Base-by-base conservation (phyloP, 2,329 filamentous ascomycete genomes). In the Ophioceras dolichostomum region DNA sequence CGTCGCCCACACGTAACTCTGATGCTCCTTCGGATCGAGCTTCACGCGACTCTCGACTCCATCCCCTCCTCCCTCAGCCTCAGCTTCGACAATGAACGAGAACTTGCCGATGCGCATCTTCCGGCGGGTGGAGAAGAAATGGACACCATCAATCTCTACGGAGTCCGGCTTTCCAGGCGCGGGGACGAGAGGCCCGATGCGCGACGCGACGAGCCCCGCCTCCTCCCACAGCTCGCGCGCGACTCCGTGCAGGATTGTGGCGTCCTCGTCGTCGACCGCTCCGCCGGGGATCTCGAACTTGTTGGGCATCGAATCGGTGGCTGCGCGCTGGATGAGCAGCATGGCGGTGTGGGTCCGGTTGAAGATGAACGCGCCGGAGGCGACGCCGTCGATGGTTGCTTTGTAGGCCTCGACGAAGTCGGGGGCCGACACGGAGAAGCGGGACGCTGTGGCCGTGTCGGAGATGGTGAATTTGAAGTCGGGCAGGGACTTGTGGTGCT, bases 151-250 rank as follows among this genome's bases (percentile, higher is more conserved):
- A n/a, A n/a, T n/a, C n/a, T n/a, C n/a, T n/a, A n/a, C n/a, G 2
- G 33, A 30, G 6, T 42, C 39, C 13, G 51, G 44, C 5, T 14
- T 18, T 8, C 38, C 41, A 19, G 36, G 35, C 34, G 10, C 27
- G 29, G 42, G 39, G 6, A 49, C 41, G 2, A 47, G 39, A 8
- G 41, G 39, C 9, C 8, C 12, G 8, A 62, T 49, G 3, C 34
- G 39, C n/a, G 27, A 43, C 3, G 52, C 47, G 13, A 45, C 21
- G 5, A 67, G 44, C 2, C 61, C 58, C 12, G 56, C 45, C 47
- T 67, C 63, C 47, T 67, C 63, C 51, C 50, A 57, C 5, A 66
- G 44, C 44, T 67, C 63, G 19, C 63, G 52, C 5, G 56, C 57
- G 0, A 55, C 49, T 3, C 47, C 54, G 37, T 57, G 46, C 13